Evolutionary conservation across 2,329 filamentous ascomycete genomes (phyloP).

Genomic region (Penicillium capsulatum): DNA sequence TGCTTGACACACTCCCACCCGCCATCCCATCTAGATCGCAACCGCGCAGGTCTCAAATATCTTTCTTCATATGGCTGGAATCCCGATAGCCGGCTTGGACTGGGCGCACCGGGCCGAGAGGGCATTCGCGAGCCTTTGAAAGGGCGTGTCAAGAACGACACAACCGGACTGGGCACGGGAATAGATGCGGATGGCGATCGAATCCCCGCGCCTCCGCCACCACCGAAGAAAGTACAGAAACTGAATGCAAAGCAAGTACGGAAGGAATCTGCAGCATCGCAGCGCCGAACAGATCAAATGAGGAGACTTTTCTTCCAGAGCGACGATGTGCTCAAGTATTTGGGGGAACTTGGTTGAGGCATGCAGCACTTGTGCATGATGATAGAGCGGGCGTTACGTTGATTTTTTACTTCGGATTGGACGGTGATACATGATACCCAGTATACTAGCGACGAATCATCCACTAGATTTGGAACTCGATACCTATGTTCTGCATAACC

Average conservation of each 20-base stretch:
- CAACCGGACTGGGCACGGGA: slow-evolving; percentile 64
- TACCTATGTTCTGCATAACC: no score
- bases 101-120: slow-evolving; percentile 63
- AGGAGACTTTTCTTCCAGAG: slow-evolving; percentile 68
- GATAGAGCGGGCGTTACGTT: neutral
- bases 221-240: slow-evolving; percentile 44
- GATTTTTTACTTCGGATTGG: no score
- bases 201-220: slow-evolving; percentile 31
- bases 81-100: slow-evolving; percentile 59
- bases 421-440: slow-evolving; percentile 5
- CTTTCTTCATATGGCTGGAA: slow-evolving; percentile 58
- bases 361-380: neutral
- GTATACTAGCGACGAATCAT: neutral
- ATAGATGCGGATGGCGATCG: slow-evolving; percentile 26
- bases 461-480: no score
- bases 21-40: slow-evolving; percentile 57
- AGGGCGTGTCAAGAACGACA: slow-evolving; percentile 66
- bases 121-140: slow-evolving; percentile 76
- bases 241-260: slow-evolving; percentile 68
- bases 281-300: slow-evolving; percentile 59
- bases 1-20: slow-evolving; percentile 55
- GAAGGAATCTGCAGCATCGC: slow-evolving; percentile 59
- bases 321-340: slow-evolving; percentile 71
- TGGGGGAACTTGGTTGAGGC: slow-evolving; percentile 44
- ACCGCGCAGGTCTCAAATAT: slow-evolving; percentile 52